phyloP scores from a whole-genome alignment of 768 basidiomycete species.

The Melanogaster broomeanus region DNA sequence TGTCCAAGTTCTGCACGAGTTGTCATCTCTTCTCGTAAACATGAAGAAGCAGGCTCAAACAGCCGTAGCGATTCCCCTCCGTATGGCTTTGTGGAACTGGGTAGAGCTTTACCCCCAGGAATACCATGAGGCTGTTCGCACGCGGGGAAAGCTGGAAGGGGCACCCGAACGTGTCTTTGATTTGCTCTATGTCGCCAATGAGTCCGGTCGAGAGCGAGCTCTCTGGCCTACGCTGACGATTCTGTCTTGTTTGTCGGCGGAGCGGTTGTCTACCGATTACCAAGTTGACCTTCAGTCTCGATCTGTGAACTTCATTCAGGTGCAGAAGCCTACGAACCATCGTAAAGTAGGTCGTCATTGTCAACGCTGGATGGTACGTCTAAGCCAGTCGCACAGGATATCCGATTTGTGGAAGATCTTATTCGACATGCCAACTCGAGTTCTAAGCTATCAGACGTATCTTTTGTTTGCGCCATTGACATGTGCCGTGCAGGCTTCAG shows the following conservation, averaged over 20 bases:
- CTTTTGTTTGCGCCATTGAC: conserved; percentile 74
- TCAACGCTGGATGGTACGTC: background rate
- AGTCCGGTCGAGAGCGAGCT: conserved; percentile 47
- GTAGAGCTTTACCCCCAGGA: conserved; percentile 77
- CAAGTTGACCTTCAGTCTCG: conserved; percentile 40
- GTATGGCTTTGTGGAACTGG: conserved; percentile 89
- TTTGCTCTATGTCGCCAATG: conserved; percentile 56
- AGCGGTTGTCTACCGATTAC: conserved; percentile 64
- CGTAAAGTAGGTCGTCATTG: conserved; percentile 25
- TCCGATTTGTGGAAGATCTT: conserved; percentile 63
- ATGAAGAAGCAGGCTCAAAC: conserved; percentile 75
- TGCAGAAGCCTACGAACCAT: conserved; percentile 31
- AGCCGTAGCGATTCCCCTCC: conserved; percentile 70
- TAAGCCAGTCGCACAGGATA: conserved; percentile 34
- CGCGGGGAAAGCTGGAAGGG: conserved; percentile 70
- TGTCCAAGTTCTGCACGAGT: conserved; percentile 71
- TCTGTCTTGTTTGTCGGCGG: conserved; percentile 73
- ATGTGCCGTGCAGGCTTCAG: conserved; percentile 68
- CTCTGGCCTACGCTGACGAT: conserved; percentile 83
- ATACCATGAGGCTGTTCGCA: conserved; percentile 69
- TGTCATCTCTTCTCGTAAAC: conserved; percentile 80
- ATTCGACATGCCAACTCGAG: conserved; percentile 54
- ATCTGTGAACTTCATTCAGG: conserved; percentile 28
- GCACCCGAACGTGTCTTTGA: conserved; percentile 89
- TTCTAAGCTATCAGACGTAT: conserved; percentile 65